Conservation (phyloP, 805 yeast species). For the Scheffersomyces stipitis region DNA sequence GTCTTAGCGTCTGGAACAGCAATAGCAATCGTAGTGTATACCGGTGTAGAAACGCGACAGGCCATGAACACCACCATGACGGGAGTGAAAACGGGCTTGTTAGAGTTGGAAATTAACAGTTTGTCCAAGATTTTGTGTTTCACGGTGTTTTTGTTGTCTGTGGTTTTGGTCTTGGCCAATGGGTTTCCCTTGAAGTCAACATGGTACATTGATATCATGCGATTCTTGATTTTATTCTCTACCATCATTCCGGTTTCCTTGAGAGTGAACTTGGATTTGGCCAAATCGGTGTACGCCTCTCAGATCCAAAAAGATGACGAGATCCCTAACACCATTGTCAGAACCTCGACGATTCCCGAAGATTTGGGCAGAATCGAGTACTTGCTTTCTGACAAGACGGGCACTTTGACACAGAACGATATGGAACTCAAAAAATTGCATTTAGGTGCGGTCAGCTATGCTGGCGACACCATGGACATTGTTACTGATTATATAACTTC, state of each 20-base stretch:
- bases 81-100: slow-evolving; percentile 83
- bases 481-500: slow-evolving; percentile 64
- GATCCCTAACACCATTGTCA: slow-evolving; percentile 85
- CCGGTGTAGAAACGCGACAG: slow-evolving; percentile 93
- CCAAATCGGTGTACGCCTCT: slow-evolving; percentile 92
- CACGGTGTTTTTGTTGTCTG: slow-evolving; percentile 77
- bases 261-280: slow-evolving; percentile 91
- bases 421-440: slow-evolving; percentile 95
- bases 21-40: slow-evolving; percentile 82
- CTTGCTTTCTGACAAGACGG: slow-evolving; percentile 90
- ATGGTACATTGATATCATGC: slow-evolving; percentile 91
- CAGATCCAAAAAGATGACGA: slow-evolving; percentile 86
- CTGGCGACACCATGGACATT: slow-evolving; percentile 88
- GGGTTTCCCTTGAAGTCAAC: slow-evolving; percentile 59
- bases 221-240: slow-evolving; percentile 87
- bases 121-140: slow-evolving; percentile 86
- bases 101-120: slow-evolving; percentile 87
- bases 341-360: slow-evolving; percentile 97
- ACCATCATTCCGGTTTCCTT: slow-evolving; percentile 95
- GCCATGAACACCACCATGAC: slow-evolving; percentile 88
- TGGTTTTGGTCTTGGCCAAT: slow-evolving; percentile 74
- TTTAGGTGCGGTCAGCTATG: slow-evolving; percentile 88
- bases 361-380: slow-evolving; percentile 96
- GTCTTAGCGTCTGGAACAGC: slow-evolving; percentile 94
- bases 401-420: slow-evolving; percentile 96